A percentile compares a stretch with the other conserved stretches of the same genome.
Evolutionary conservation across 306 rosid genomes (phyloP).

Genomic region (Acacia crassicarpa): DNA sequence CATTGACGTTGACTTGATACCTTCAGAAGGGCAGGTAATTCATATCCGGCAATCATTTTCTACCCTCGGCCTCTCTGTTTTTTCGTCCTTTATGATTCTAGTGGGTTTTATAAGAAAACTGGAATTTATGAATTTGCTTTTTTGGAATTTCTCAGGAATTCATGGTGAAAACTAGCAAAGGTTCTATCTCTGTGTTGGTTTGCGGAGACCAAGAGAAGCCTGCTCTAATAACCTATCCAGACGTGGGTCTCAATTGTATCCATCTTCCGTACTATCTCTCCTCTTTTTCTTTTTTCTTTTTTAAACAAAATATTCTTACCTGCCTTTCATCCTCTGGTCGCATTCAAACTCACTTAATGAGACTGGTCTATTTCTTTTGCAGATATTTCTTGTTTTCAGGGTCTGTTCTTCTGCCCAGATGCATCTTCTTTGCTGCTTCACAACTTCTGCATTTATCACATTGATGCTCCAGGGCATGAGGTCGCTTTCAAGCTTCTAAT

Average conservation of each 20-base stretch:
- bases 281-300: too few species aligned
- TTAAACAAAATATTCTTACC: background rate
- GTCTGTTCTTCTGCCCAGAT: constrained; percentile 73
- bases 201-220: constrained; percentile 92
- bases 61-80: background rate
- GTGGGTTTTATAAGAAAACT: background rate
- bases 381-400: constrained; percentile 85
- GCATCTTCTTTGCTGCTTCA: constrained; percentile 87
- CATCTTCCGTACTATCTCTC: constrained; percentile 18
- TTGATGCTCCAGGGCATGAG: constrained; percentile 94
- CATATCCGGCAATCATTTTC: background rate
- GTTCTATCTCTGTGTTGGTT: constrained; percentile 73
- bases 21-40: constrained; percentile 73
- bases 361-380: constrained; percentile 2
- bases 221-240: constrained; percentile 82
- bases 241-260: constrained; percentile 85
- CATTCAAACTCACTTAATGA: background rate
- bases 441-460: constrained; percentile 86
- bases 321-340: background rate
- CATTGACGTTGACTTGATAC: constrained; percentile 74
- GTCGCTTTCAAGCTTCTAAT: constrained; percentile 43
- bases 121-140: background rate
- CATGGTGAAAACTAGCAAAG: constrained; percentile 80
- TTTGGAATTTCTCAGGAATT: constrained; percentile 56
- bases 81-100: background rate